Evolutionary conservation across 441 rosid species (phyloP), one percentile per base, ranked within the genome.

Genomic region (Croton setiger): DNA sequence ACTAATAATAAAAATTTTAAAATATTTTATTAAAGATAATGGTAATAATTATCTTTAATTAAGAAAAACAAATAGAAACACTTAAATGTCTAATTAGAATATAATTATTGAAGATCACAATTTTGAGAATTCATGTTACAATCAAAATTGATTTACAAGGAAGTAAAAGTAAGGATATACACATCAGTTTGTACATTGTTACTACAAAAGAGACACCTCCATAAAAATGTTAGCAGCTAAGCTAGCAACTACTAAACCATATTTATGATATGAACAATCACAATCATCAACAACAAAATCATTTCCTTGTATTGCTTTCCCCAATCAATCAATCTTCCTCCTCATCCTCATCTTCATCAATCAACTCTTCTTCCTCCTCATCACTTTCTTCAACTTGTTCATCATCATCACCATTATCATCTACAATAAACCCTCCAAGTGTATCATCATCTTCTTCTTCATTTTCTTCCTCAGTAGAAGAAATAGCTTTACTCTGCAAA

Each of bases 381-480:
- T 76, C 80, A 54, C 78, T 70, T 18, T 48, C 71, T 0, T 41
- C 74, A 5, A 52, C 71, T 57, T 68, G 82, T 57, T 76, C 85
- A 63, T 62, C 44, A 15, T 41, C 79, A 48, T 41, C 79, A 48
- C 82, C 79, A 43, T 78, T 83, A 55, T 88, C 91, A 33, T 75
- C 74, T 68, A 84, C 87, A 80, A 92, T 84, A 80, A 88, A 88
- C 52, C 91, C 91, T 20, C 93, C 93, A 49, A 92, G 74, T 2
- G 85, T 87, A 62, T 86, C 93, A 70, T 87, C 86, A 15, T 78
- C 88, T 27, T 81, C 86, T 3, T 67, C 78, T 67, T 27, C 58
- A 54, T 21, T 21, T 4, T 55, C 59, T 23, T 55, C 59, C 7
- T 68, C 79, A 15, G 66, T 69, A 27, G 44, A 70, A 13, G 65